Base-by-base conservation (phyloP, 331 rosid genomes). In the Erythrophleum ivorense region DNA sequence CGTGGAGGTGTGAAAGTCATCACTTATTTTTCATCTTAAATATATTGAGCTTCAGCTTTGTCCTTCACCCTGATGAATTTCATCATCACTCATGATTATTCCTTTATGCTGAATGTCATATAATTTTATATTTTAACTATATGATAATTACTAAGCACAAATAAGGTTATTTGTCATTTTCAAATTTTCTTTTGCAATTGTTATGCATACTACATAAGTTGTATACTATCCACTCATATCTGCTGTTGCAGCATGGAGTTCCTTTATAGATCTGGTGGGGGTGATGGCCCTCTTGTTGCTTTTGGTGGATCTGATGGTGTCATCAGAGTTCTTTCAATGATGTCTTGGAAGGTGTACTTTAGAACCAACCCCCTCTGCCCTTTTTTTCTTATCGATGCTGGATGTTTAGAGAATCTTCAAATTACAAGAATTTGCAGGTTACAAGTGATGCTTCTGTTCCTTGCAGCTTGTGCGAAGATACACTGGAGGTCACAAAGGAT, bases 221-320 rank as follows among this genome's bases (percentile, higher is more conserved):
- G 10, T 69, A 72, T 4, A 46, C 40, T 33, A 81, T 82, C 57
- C 67, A 70, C 64, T 49, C 75, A 53, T 82, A 45, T 70, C 71
- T 84, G 71, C 84, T 84, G 69, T 89, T 91, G 87, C 85, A 96
- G 99, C 85, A 94, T 96, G 99, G 99, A 96, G 91, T 96, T 96
- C 85, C 99, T 96, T 82, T 92, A 95, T 83, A 91, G 94, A 91
- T 83, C 94, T 48, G 88, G 93, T 14, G 89, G 88, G 76, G 91
- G 90, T 73, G 99, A 96, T 82, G 97, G 91, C 78, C 99, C 99
- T 78, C 97, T 96, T 78, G 99, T 96, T 79, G 99, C 97, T 83
- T 96, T 96, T 88, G 99, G 99, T 77, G 97, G 97, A 85, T 91
- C 97, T 50, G 99, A 96, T 86, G 99, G 99, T 66, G 98, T 96